Base-by-base conservation (phyloP, 208 protist genomes). In the Leishmania gerbilli region DNA sequence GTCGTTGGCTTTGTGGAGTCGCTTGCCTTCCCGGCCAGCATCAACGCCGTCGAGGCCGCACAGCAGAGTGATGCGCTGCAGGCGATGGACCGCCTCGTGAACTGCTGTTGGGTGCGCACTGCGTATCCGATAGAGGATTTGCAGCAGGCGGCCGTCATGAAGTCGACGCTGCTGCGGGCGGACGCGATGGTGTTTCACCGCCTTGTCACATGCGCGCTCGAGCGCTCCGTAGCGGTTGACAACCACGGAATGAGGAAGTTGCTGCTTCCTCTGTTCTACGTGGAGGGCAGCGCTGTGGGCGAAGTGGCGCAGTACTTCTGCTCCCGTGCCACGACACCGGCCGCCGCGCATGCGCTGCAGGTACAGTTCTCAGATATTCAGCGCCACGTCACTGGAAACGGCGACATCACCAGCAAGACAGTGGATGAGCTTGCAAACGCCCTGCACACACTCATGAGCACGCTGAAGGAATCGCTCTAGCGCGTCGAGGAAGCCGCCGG, bases 1-100 rank as follows among this genome's bases (percentile, higher is more conserved):
- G 83, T 92, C 5, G 58, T 92, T 34, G 83, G 85, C 79, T 71
- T 92, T 64, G 80, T 93, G 53, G 89, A 93, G 74, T 77, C 83
- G 1, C 74, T 84, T 65, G 88, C 88, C 53, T 89, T 91, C 71
- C 84, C 87, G 13, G 58, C 87, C 3, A 31, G 69, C 1, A 56
- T 77, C n/a, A 72, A 69, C 56, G 58, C 79, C 3, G 56, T 86
- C 45, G 75, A 80, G 21, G 75, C 55, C 15, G n/a, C 77, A 64
- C 80, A 82, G 87, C 81, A 84, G 53, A 74, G 42, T 53, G 84
- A 84, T 27, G 83, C 79, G 19, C 74, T 88, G 45, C 81, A 83
- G 77, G 40, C 79, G 0, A 69, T 88, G 17, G 85, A 86, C 56
- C 85, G 81, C 19, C 81, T 88, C 45, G 71, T 86, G 42, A 80